These are phyloP conservation scores for Hygrophoropsis aurantiaca DNA, from an alignment of 768 basidiomycete genomes.

Conservation along the genomic window DNA sequence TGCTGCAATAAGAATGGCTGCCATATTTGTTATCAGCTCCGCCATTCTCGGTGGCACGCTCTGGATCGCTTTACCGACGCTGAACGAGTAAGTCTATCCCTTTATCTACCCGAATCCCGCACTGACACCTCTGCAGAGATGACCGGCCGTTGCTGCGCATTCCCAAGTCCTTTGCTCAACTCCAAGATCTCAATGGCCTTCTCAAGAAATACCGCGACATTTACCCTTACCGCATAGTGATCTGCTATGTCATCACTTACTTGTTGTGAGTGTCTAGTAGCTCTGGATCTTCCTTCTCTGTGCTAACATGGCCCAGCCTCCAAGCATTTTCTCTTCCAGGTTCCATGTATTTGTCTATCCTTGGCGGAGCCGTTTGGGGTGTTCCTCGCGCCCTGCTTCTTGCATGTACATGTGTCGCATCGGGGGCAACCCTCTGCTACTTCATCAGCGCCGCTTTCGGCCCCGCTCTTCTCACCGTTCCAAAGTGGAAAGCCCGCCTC, in stretches of 20 bases:
- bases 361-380: constrained; percentile 95
- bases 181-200: constrained; percentile 81
- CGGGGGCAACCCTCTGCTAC: constrained; percentile 91
- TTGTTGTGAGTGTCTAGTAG: constrained; percentile 69
- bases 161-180: constrained; percentile 84
- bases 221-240: constrained; percentile 79
- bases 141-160: constrained; percentile 78
- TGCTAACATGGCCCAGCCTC: constrained; percentile 49
- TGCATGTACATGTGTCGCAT: constrained; percentile 90
- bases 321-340: constrained; percentile 97
- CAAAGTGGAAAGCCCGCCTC: constrained; percentile 79
- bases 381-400: constrained; percentile 82
- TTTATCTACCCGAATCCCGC: background rate
- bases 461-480: constrained; percentile 85
- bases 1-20: constrained; percentile 82
- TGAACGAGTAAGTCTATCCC: constrained; percentile 63
- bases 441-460: constrained; percentile 89
- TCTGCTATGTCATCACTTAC: constrained; percentile 88
- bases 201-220: constrained; percentile 91
- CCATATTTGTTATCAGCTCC: constrained; percentile 71
- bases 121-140: constrained; percentile 44
- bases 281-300: constrained; percentile 4
- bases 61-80: constrained; percentile 76
- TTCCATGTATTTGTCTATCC: constrained; percentile 96
- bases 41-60: constrained; percentile 71